Base-by-base conservation (phyloP, 345 rosid genomes). In the Clausena lansium region DNA sequence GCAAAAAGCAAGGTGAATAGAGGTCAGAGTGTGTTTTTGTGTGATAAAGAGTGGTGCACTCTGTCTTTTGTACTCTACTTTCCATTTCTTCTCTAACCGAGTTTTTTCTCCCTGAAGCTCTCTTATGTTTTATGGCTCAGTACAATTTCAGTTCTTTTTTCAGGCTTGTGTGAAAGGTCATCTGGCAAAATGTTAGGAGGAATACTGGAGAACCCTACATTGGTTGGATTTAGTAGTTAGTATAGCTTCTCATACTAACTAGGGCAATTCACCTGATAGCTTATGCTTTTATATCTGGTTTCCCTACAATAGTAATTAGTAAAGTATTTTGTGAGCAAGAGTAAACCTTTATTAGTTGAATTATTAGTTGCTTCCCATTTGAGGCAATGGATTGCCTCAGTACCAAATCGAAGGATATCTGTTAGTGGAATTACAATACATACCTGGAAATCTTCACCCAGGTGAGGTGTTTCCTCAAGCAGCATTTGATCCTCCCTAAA, bases 391-490 rank as follows among this genome's bases (percentile, higher is more conserved):
- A 39, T 39, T 67, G 30, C 9, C n/a, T 41, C 6, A 14, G 24
- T 68, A 6, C 55, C 50, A 68, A 67, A 68, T 39, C 27, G 4
- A 64, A 33, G 24, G 17, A 24, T 67, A 22, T 19, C 50, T 66
- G 14, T 38, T 9, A 2, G 2, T 11, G 3, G 24, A 41, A 15
- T 14, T 15, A 25, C 61, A 32, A 10, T 33, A 20, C 13, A 9
- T 33, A 33, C 15, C 5, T n/a, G 41, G 32, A 45, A 28, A 25
- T n/a, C 15, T 35, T 75, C 41, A n/a, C 32, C 39, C 3, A n/a
- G 35, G 55, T 32, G 19, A 77, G 81, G 75, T 59, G 52, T 69
- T 76, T 50, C 27, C 35, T 39, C 57, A 33, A 70, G 70, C 58
- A 25, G 28, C 38, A 22, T 45, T 50, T 61, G 36, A 33, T 35